Evolutionary conservation across 2,329 filamentous ascomycete genomes (phyloP), one percentile per base, ranked within the genome.

Genomic region (Hortaea werneckii): DNA sequence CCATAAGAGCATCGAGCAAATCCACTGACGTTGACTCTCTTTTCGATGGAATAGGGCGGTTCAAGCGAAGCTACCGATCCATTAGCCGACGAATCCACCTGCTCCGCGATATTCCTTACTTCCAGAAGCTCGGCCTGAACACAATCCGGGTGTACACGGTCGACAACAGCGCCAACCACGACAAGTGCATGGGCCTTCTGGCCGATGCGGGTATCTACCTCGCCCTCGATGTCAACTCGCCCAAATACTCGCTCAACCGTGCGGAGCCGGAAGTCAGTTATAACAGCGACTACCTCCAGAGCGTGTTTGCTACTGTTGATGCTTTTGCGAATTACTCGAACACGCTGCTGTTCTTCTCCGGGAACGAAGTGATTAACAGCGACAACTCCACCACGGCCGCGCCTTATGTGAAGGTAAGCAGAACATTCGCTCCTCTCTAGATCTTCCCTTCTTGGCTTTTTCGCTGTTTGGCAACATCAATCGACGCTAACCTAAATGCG

Each of bases 71-170:
- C 77, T 39, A 68, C 70, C 41, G 87, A 94, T 61, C 87, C 87
- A 50, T 80, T 94, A 41, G 80, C 84, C 50, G 81, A 92, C 58
- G 62, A 72, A 32, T 66, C 66, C 4, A 69, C 75, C 60, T 94
- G 88, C 77, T 75, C 78, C 85, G 87, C 54, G 87, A 94, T 61
- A 84, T 94, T 57, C 67, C 71, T 45, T 74, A 85, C 62, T 94
- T 94, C 78, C 78, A 85, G 72, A 77, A 87, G 53, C 75, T 95
- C 37, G 87, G 87, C 43, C 71, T 94, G 67, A 95, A 95, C 75
- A 87, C 87, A 20, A 76, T 95, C 63, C 87, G 88, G 66, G 84
- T 94, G 50, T 95, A 95, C 75, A 86, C 84, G n/a, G 80, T 92
- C 54, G 88, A 95, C 73, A 94, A 94, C 76, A 80, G 80, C 44